phyloP scores from a whole-genome alignment of 1,139 yeast species.

The Lodderomyces parapsilosis region DNA sequence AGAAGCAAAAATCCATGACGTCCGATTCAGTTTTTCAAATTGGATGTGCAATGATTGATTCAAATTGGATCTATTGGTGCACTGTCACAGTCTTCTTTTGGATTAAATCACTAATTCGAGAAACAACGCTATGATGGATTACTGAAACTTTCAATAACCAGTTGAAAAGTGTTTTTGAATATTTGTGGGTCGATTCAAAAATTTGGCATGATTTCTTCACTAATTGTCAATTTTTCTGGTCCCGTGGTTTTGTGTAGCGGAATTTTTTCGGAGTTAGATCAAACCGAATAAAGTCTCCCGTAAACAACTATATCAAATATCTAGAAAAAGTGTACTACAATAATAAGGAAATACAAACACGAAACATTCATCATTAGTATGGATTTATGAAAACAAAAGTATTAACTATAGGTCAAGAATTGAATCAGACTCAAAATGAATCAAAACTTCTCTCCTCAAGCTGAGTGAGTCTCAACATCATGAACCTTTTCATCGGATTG shows the following conservation, averaged over 20 bases:
- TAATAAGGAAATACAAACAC: background rate
- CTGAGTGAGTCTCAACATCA: slow-evolving; percentile 2
- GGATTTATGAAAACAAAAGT: too few relatives aligned
- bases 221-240: background rate
- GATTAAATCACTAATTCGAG: background rate
- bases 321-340: background rate
- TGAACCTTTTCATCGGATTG: slow-evolving; percentile 2
- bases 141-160: background rate
- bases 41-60: background rate
- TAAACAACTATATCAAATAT: background rate
- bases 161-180: background rate
- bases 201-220: background rate
- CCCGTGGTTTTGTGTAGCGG: background rate
- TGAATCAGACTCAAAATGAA: background rate
- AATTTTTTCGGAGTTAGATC: background rate
- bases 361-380: background rate
- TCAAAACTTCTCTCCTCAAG: background rate
- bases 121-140: background rate
- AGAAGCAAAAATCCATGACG: slow-evolving; percentile 30
- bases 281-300: background rate
- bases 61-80: background rate
- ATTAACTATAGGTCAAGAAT: background rate
- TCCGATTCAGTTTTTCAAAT: background rate
- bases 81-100: background rate
- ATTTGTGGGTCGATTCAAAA: background rate